These are phyloP conservation scores for Podospora tetraspora DNA, from an alignment of 495 filamentous ascomycete genomes.

Conservation along the genomic window DNA sequence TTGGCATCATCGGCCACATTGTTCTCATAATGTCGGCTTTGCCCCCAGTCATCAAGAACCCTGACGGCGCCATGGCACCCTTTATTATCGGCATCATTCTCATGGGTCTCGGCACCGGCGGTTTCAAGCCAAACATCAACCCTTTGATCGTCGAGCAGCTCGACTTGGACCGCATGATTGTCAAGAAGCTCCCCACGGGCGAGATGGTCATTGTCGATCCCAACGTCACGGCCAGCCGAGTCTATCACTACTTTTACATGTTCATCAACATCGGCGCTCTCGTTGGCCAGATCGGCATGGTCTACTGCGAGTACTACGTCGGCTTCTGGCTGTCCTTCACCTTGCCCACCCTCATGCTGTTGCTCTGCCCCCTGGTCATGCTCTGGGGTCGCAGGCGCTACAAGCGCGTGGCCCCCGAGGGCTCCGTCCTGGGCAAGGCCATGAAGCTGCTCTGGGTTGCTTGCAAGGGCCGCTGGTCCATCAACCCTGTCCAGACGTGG, in stretches of 20 bases:
- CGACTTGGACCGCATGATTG: conserved; percentile 31
- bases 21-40: conserved; percentile 59
- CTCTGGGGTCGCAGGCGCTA: conserved; percentile 57
- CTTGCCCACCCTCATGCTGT: conserved; percentile 55
- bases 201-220: conserved; percentile 68
- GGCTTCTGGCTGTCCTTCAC: conserved; percentile 70
- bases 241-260: conserved; percentile 61
- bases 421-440: conserved; percentile 57
- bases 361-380: conserved; percentile 59
- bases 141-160: conserved; percentile 56
- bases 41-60: conserved; percentile 54
- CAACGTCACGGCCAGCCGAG: conserved; percentile 53
- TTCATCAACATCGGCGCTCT: conserved; percentile 68
- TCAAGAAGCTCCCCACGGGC: conserved; percentile 47
- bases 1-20: conserved; percentile 61
- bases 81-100: conserved; percentile 61
- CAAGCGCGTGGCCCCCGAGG: conserved; percentile 50
- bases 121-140: conserved; percentile 61
- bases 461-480: conserved; percentile 60
- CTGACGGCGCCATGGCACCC: conserved; percentile 47
- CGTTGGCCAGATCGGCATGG: conserved; percentile 47
- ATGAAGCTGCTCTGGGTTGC: conserved; percentile 51
- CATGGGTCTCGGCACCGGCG: conserved; percentile 61
- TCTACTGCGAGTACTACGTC: conserved; percentile 67
- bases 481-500: conserved; percentile 50